phyloP scores from a whole-genome alignment of 192 early-diverging fungal genomes.

The Hyaloraphidium curvatum region DNA sequence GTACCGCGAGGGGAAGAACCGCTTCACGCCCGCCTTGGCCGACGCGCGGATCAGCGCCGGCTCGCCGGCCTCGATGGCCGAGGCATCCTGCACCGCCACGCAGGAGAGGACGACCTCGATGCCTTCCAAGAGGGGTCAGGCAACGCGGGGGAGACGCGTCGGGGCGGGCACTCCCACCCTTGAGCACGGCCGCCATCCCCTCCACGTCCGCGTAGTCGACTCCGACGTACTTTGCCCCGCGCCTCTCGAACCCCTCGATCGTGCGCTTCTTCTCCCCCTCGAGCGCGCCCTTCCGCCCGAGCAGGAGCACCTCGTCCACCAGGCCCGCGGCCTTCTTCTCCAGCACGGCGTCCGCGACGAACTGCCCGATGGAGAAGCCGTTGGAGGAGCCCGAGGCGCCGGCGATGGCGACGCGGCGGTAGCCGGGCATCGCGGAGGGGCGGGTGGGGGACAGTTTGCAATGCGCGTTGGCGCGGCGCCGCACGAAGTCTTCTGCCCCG shows the following conservation, averaged over 20 bases:
- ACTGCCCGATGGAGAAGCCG: neutral
- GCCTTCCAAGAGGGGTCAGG: neutral
- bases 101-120: neutral
- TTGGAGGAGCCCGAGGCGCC: neutral
- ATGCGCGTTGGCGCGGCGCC: no score
- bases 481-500: no score
- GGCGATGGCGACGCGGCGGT: neutral
- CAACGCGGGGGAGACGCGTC: neutral
- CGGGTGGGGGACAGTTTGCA: no score
- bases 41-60: neutral
- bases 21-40: neutral
- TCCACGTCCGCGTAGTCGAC: neutral
- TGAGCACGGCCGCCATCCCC: neutral
- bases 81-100: neutral
- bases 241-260: neutral
- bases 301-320: neutral
- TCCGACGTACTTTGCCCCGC: neutral
- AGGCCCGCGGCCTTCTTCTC: neutral
- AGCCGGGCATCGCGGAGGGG: no score
- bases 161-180: neutral
- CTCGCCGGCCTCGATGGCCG: neutral
- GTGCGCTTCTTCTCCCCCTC: neutral
- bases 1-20: neutral
- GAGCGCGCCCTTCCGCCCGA: neutral
- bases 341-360: neutral